Conservation (phyloP, 768 basidiomycete genomes). For the Boletus sp. region DNA sequence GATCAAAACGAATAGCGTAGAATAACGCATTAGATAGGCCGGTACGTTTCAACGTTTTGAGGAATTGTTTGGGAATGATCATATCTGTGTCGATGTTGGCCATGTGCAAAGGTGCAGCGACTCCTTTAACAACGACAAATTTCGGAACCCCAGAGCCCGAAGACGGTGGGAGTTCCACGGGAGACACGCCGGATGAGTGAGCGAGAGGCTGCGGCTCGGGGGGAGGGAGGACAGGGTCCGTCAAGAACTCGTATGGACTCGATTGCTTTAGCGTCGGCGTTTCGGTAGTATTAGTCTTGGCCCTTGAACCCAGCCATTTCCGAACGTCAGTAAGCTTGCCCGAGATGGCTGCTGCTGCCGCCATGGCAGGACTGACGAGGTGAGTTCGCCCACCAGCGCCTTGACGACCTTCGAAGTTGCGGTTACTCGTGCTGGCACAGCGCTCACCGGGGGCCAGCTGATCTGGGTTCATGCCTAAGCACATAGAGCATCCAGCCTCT, state of each 20-base stretch:
- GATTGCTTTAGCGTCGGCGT: slow-evolving; percentile 63
- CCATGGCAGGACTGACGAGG: slow-evolving; percentile 88
- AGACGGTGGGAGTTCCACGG: slow-evolving; percentile 37
- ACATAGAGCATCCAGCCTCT: slow-evolving; percentile 96
- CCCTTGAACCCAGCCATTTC: slow-evolving; percentile 55
- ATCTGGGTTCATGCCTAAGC: slow-evolving; percentile 94
- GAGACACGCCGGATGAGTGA: slow-evolving; percentile 30
- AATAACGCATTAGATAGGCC: no score
- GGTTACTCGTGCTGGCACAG: slow-evolving; percentile 89
- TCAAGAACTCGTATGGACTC: slow-evolving; percentile 73
- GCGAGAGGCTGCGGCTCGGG: slow-evolving; percentile 44
- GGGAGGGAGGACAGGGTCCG: slow-evolving; percentile 58
- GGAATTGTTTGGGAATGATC: slow-evolving; percentile 92
- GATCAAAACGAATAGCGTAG: no score
- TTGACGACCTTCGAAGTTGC: slow-evolving; percentile 91
- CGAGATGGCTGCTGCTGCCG: slow-evolving; percentile 83
- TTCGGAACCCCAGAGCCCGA: slow-evolving; percentile 52
- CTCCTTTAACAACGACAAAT: slow-evolving; percentile 68
- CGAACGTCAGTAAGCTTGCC: slow-evolving; percentile 85
- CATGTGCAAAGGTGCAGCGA: slow-evolving; percentile 76
- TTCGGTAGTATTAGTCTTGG: slow-evolving; percentile 39
- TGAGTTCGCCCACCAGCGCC: slow-evolving; percentile 89
- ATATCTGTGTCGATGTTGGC: slow-evolving; percentile 90
- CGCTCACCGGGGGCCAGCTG: slow-evolving; percentile 79
- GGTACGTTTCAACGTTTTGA: slow-evolving; percentile 89